A percentile compares a stretch with the other conserved stretches of the same genome.
These are phyloP conservation scores for Phytopythium vexans DNA, from an alignment of 352 stramenopile genomes.

Conservation along the genomic window DNA sequence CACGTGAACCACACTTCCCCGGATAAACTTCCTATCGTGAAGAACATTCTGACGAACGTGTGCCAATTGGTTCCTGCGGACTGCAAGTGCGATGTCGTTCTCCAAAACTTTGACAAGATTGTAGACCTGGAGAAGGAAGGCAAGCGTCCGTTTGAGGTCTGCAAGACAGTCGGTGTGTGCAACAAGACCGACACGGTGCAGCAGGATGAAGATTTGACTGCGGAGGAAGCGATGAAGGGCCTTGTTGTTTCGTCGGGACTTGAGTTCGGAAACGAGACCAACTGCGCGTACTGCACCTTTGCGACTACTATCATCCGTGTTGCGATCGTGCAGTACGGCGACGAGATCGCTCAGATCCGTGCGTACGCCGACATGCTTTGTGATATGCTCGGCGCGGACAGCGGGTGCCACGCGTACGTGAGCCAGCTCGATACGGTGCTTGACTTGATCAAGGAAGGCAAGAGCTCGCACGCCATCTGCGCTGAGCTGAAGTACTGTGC, in stretches of 20 bases:
- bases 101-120: slow-evolving; percentile 41
- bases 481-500: slow-evolving; percentile 53
- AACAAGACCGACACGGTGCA: slow-evolving; percentile 23
- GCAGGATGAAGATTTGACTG: slow-evolving; percentile 20
- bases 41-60: slow-evolving; percentile 17
- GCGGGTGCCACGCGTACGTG: slow-evolving; percentile 64
- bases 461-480: slow-evolving; percentile 67
- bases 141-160: slow-evolving; percentile 28
- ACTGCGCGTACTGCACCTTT: slow-evolving; percentile 65
- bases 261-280: slow-evolving; percentile 31
- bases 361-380: slow-evolving; percentile 75
- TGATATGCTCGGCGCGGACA: slow-evolving; percentile 57
- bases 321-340: slow-evolving; percentile 48
- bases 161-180: slow-evolving; percentile 29
- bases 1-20: slow-evolving; percentile 21
- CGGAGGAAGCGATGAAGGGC: slow-evolving; percentile 22
- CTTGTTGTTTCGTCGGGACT: slow-evolving; percentile 22
- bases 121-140: slow-evolving; percentile 34
- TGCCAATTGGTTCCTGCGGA: slow-evolving; percentile 24
- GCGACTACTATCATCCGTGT: slow-evolving; percentile 57
- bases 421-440: slow-evolving; percentile 65
- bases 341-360: slow-evolving; percentile 53
- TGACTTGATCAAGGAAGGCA: slow-evolving; percentile 56
- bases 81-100: slow-evolving; percentile 30
- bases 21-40: slow-evolving; percentile 18